Base-by-base conservation (phyloP, 495 filamentous ascomycete genomes). In the Penicillium daleae region DNA sequence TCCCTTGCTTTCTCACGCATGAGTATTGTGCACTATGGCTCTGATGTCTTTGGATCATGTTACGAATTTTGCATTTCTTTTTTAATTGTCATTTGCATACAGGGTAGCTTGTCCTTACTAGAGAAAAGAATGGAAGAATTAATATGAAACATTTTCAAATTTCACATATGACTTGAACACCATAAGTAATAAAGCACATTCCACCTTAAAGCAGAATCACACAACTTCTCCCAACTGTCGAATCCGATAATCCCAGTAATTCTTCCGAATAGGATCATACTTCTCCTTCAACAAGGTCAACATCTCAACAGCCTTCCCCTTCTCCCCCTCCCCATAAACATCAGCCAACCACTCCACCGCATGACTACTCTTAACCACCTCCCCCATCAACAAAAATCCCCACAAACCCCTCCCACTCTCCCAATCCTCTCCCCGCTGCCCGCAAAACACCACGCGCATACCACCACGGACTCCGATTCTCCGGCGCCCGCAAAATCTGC, bases 391-490 rank as follows among this genome's bases (percentile, higher is more conserved):
- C 89, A 74, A 93, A 96, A 66, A 83, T 79, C 51, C 70, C 71
- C 2, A 80, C 86, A 74, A 97, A 95, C 6, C 67, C 80, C 69
- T 89, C 85, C 68, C 90, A 82, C 22, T 80, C 80, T 0, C 66
- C 76, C 8, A 92, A 64, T 9, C 81, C 74, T 59, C 84, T 75
- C 1, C 86, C 86, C 13, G 85, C 82, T 57, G 91, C 89, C 40
- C 83, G 80, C 61, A 93, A 71, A 53, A 92, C 83, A 19, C 93
- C 95, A 10, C 88, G 82, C 21, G 97, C 80, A 77, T 97, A 99
- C 66, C 89, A 92, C 95, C 95, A 99, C 7, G 92, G 85, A 67
- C 89, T 92, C 70, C 92, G 90, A 72, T 98, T 99, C 79, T 98
- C 94, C 32, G 96, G 95, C 52, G 93, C 93, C 24, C 87, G 79